phyloP scores from a whole-genome alignment of 768 basidiomycete species.

The Myochromella boudieri region DNA sequence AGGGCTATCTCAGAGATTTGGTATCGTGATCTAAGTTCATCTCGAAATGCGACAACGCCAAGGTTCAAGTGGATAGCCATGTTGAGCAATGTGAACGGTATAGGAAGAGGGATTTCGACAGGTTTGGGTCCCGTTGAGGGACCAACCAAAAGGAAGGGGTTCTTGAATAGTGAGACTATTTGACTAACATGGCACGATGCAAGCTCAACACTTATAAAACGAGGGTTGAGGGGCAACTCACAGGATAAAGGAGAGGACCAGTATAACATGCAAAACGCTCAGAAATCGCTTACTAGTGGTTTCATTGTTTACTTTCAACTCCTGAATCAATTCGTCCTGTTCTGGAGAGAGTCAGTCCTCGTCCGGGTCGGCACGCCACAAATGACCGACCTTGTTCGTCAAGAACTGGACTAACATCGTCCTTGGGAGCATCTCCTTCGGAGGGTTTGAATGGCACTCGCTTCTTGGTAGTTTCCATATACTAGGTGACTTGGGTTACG shows the following conservation, averaged over 20 bases:
- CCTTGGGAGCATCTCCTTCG: conserved; percentile 26
- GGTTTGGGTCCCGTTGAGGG: conserved; percentile 23
- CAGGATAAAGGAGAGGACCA: conserved; percentile 47
- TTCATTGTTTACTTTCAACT: conserved; percentile 43
- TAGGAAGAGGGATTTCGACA: conserved; percentile 42
- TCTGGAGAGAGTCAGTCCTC: conserved; percentile 35
- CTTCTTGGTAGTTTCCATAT: conserved; percentile 41
- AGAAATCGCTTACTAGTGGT: conserved; percentile 41
- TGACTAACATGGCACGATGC: conserved; percentile 48
- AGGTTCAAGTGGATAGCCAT: conserved; percentile 53
- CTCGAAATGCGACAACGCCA: conserved; percentile 38
- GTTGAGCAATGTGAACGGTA: conserved; percentile 46
- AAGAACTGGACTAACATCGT: conserved; percentile 32
- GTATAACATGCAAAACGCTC: conserved; percentile 36
- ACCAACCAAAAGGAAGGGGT: conserved; percentile 47
- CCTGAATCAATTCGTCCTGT: conserved; percentile 58
- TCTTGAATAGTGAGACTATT: conserved; percentile 45
- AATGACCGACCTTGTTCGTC: conserved; percentile 52
- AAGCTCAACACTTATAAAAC: conserved; percentile 9
- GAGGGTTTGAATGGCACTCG: conserved; percentile 44
- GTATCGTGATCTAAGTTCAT: conserved; percentile 34
- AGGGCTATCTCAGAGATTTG: conserved; percentile 20
- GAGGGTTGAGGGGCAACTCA: conserved; percentile 26
- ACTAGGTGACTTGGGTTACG: too few species aligned
- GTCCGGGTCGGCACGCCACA: background rate